Evolutionary conservation across 2,329 filamentous ascomycete genomes (phyloP).

Genomic region (Chaetothyriales sp.): DNA sequence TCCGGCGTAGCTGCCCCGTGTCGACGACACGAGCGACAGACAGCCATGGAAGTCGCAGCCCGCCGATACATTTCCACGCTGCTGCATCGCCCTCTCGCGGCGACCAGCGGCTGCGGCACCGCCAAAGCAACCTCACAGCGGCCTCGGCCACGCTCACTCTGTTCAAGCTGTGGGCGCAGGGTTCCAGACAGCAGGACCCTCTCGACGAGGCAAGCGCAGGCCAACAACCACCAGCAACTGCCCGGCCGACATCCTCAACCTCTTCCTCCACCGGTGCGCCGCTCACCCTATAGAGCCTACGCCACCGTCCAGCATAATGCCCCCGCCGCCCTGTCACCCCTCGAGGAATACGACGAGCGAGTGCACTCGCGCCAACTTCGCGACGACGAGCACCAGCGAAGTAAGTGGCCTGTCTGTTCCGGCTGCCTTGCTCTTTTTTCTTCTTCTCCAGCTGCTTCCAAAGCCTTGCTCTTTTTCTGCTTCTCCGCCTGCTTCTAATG

Average conservation of each 20-base stretch:
- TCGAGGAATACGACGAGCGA: conserved; percentile 74
- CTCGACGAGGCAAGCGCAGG: neutral
- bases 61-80: neutral
- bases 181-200: neutral
- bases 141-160: neutral
- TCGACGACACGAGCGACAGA: neutral
- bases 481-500: neutral
- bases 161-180: neutral
- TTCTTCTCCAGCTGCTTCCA: neutral
- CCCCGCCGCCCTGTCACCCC: conserved; percentile 36
- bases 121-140: neutral
- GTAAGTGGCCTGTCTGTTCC: conserved; percentile 28
- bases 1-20: neutral
- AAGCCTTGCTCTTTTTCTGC: neutral
- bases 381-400: conserved; percentile 83
- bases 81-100: neutral
- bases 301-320: neutral
- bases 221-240: neutral
- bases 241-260: neutral
- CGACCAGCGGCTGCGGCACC: neutral
- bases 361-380: conserved; percentile 59
- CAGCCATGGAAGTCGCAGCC: neutral
- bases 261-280: neutral
- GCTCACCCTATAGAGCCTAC: neutral
- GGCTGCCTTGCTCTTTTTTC: neutral